These are phyloP conservation scores for Vitis hybrid DNA, from an alignment of 177 flowering plant species.

Conservation along the genomic window DNA sequence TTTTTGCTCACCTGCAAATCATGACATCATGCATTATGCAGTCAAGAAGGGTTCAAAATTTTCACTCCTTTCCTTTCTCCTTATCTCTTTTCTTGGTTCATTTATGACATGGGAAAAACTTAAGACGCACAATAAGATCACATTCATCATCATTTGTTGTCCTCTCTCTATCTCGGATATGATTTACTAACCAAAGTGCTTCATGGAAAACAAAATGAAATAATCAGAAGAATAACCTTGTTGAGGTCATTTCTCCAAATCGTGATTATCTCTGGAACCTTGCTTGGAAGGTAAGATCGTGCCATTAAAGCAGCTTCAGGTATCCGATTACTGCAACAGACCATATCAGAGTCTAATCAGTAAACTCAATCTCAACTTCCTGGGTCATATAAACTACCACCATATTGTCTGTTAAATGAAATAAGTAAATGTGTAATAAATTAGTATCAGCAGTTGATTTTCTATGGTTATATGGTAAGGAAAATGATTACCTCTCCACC, in stretches of 20 bases:
- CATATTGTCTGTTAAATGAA: too few relatives aligned
- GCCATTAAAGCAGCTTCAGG: constrained; percentile 99
- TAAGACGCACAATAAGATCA: too few relatives aligned
- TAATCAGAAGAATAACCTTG: constrained; percentile 46
- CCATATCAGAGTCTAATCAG: too few relatives aligned
- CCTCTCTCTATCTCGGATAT: too few relatives aligned
- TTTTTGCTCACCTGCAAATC: constrained; percentile 76
- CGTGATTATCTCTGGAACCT: constrained; percentile 85
- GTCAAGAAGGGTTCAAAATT: too few relatives aligned
- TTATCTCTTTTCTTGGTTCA: too few relatives aligned
- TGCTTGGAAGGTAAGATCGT: constrained; percentile 96
- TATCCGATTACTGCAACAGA: constrained; percentile 79
- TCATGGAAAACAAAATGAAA: neutral
- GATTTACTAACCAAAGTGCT: neutral
- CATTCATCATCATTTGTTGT: too few relatives aligned
- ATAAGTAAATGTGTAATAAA: neutral
- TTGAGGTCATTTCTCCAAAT: constrained; percentile 89
- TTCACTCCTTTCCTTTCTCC: too few relatives aligned
- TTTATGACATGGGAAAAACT: too few relatives aligned
- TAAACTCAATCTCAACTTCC: too few relatives aligned
- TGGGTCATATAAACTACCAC: too few relatives aligned
- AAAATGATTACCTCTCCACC: constrained; percentile 68
- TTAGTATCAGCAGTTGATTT: constrained; percentile 1
- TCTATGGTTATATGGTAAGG: neutral
- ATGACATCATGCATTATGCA: neutral